Conservation (phyloP, 805 yeast species). For the Komagataella populi region DNA sequence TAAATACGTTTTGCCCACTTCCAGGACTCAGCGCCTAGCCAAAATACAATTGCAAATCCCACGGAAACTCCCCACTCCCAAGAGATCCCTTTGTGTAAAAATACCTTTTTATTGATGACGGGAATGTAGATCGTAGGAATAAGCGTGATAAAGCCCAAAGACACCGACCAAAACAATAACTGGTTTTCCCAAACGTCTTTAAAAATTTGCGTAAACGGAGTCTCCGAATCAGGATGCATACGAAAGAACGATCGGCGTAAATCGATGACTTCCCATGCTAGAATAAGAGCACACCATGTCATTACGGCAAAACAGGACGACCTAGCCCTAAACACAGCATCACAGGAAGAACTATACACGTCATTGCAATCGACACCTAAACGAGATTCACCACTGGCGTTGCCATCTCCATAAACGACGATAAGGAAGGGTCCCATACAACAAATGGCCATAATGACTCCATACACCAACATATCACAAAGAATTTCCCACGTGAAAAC, state of each 20-base stretch:
- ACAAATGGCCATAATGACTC: constrained; percentile 57
- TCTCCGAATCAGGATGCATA: constrained; percentile 54
- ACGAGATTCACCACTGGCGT: constrained; percentile 24
- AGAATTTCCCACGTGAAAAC: constrained; percentile 58
- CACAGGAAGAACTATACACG: constrained; percentile 30
- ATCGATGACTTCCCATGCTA: constrained; percentile 81
- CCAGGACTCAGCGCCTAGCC: constrained; percentile 51
- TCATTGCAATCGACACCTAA: constrained; percentile 57
- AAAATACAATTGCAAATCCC: constrained; percentile 42
- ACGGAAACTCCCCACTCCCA: constrained; percentile 75
- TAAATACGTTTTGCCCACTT: constrained; percentile 52
- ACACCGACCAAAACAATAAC: constrained; percentile 70
- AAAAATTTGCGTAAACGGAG: constrained; percentile 45
- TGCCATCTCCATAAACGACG: constrained; percentile 52
- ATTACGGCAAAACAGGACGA: constrained; percentile 66
- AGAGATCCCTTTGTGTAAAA: constrained; percentile 56
- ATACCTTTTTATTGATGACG: constrained; percentile 68
- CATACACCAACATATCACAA: constrained; percentile 58
- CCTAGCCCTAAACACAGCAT: constrained; percentile 58
- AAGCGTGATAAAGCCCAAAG: constrained; percentile 53
- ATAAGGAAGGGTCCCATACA: constrained; percentile 57
- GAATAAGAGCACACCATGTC: constrained; percentile 75
- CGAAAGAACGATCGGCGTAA: constrained; percentile 54
- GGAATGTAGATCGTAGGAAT: constrained; percentile 84
- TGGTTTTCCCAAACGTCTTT: constrained; percentile 61